A percentile compares a stretch with the other conserved stretches of the same genome.
phyloP scores from a whole-genome alignment of 1,284 basidiomycete species.

The Leccinum griseonigrum region DNA sequence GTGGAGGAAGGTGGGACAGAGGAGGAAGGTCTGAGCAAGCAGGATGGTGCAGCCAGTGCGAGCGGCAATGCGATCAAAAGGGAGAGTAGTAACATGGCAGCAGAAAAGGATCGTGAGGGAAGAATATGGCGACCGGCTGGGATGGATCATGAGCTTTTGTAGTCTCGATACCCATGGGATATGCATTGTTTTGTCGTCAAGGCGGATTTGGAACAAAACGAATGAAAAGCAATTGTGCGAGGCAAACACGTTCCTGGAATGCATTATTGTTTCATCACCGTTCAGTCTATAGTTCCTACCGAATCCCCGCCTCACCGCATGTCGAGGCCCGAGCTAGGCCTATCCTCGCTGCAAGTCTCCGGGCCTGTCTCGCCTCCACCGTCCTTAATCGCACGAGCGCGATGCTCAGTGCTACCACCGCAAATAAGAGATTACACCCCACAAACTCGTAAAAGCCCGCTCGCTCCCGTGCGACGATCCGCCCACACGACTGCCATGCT shows the following conservation, averaged over 20 bases:
- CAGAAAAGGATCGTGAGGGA: conserved; percentile 18
- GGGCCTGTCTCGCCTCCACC: conserved; percentile 70
- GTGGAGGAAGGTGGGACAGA: conserved; percentile 2
- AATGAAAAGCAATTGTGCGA: not conserved
- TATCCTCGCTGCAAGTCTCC: conserved; percentile 82
- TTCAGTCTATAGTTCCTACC: not conserved
- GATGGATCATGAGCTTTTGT: conserved; percentile 10
- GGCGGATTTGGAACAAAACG: conserved; percentile 7
- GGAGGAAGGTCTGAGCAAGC: conserved; percentile 16
- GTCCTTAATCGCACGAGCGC: conserved; percentile 67
- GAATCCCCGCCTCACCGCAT: conserved; percentile 6
- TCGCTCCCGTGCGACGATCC: conserved; percentile 72
- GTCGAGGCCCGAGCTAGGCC: conserved; percentile 42
- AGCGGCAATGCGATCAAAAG: conserved; percentile 26
- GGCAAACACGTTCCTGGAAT: not conserved
- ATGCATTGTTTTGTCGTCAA: conserved; percentile 12
- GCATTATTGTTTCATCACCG: not conserved
- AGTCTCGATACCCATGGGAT: not conserved
- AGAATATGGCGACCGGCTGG: not conserved
- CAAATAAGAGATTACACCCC: conserved; percentile 75
- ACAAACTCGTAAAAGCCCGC: conserved; percentile 88
- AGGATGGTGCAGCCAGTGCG: conserved; percentile 30
- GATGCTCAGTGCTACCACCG: conserved; percentile 59
- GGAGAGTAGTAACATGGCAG: conserved; percentile 24
- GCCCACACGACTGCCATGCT: conserved; percentile 89